Evolutionary conservation across 139 green algal genomes (phyloP), one percentile per base, ranked within the genome.

Genomic region (Ulvella scutata): DNA sequence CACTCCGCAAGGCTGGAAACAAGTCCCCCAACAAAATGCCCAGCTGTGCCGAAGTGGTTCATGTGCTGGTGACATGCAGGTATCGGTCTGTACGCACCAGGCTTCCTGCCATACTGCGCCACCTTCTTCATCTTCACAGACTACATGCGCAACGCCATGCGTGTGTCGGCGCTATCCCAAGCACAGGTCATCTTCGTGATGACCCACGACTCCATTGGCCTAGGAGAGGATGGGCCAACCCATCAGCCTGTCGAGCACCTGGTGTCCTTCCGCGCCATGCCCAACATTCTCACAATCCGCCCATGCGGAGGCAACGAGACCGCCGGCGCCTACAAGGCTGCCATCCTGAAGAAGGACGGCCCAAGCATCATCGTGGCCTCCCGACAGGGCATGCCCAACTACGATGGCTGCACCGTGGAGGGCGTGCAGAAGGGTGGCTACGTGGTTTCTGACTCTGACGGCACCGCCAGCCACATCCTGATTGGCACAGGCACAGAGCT

Each of bases 101-200:
- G 94, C 84, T 79, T 98, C 74, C 90, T 98, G 79, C 90, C 94
- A 73, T 99, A 98, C 88, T 96, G 90, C 83, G 95, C 95, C 74
- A 99, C 95, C 82, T 99, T 99, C 92, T 98, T 96, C 90, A 97
- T 98, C 85, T 99, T 99, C 94, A 96, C 92, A 72, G 95, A 99
- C 85, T 99, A 99, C 93, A 98, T 98, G 93, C 89, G 95, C 81
- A 80, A 80, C 74, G 88, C 94, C 84, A 98, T 99, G 84, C 89
- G 95, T 75, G 94, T 99, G 86, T 82, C 87, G 20, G 95, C 95
- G 0, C 86, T 99, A 43, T 93, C 85, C 26, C 88, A 97, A 83
- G 78, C 74, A 38, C 33, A 36, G 4, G 34, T 38, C 20, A 73
- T 74, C 76, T 92, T 83, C 74, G 94, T 99, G 40, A 98, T 98